Evolutionary conservation across 1,284 basidiomycete species (phyloP).

Genomic region (Sporisorium reilianum): DNA sequence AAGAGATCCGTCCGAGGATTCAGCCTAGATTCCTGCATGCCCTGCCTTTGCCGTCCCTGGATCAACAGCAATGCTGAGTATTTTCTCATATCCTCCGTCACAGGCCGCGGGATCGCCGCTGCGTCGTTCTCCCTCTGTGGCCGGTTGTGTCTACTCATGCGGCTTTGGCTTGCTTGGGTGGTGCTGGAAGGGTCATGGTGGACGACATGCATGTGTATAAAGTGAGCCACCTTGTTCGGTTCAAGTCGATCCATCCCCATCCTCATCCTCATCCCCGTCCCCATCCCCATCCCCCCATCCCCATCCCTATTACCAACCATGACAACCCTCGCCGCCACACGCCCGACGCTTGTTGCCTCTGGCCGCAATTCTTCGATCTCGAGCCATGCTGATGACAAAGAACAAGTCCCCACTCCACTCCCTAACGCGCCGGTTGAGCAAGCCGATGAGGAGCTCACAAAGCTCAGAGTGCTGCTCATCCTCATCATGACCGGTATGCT

Average conservation of each 20-base stretch:
- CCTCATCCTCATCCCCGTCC: not conserved
- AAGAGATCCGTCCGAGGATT: not conserved
- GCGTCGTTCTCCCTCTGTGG: not conserved
- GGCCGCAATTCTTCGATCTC: not conserved
- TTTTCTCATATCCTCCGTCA: not conserved
- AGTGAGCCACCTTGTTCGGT: not conserved
- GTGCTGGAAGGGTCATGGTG: not conserved
- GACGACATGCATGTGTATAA: not conserved
- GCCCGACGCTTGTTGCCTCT: not conserved
- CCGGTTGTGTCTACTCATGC: too few relatives aligned
- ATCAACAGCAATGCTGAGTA: too few relatives aligned
- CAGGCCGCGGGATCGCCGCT: not conserved
- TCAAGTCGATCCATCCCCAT: not conserved
- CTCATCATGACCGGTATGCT: constrained; percentile 16
- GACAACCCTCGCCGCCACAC: not conserved
- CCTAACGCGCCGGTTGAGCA: not conserved
- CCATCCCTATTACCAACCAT: too few relatives aligned
- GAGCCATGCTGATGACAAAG: not conserved
- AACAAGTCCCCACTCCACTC: not conserved
- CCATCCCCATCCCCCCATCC: not conserved
- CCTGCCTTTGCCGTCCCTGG: too few relatives aligned
- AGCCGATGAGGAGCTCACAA: constrained; percentile 11
- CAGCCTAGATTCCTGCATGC: too few relatives aligned
- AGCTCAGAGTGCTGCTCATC: constrained; percentile 10
- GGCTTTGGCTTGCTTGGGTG: too few relatives aligned